These are phyloP conservation scores for Oryza officinalis DNA, from an alignment of 176 grass and related monocot genomes.

Conservation along the genomic window DNA sequence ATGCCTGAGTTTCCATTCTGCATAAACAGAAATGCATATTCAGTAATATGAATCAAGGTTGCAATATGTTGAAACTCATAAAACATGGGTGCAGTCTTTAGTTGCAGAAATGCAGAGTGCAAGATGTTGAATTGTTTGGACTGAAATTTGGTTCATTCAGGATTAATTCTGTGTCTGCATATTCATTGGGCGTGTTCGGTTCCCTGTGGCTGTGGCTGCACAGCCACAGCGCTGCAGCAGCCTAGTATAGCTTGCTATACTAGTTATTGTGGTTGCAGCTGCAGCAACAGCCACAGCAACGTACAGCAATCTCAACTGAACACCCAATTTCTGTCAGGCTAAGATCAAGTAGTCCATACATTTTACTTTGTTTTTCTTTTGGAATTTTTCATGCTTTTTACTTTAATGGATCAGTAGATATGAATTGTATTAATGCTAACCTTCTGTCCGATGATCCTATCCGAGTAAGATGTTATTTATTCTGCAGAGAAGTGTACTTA, in stretches of 20 bases:
- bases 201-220: too few species aligned
- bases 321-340: background rate
- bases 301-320: too few species aligned
- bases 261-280: too few species aligned
- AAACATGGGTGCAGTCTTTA: too few species aligned
- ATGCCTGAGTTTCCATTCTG: slow-evolving; percentile 27
- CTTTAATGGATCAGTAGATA: background rate
- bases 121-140: background rate
- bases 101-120: too few species aligned
- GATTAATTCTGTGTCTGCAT: background rate
- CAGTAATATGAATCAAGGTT: background rate
- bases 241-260: too few species aligned
- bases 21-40: background rate
- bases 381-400: background rate
- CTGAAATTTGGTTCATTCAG: background rate
- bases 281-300: too few species aligned
- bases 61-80: background rate
- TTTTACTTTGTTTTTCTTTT: background rate
- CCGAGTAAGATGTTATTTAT: background rate
- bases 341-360: background rate
- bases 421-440: too few species aligned
- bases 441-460: background rate
- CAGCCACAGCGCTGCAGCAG: too few species aligned
- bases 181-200: background rate
- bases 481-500: slow-evolving; percentile 26